Base-by-base conservation (phyloP, 495 filamentous ascomycete genomes). In the Hapsidospora chrysogenum region DNA sequence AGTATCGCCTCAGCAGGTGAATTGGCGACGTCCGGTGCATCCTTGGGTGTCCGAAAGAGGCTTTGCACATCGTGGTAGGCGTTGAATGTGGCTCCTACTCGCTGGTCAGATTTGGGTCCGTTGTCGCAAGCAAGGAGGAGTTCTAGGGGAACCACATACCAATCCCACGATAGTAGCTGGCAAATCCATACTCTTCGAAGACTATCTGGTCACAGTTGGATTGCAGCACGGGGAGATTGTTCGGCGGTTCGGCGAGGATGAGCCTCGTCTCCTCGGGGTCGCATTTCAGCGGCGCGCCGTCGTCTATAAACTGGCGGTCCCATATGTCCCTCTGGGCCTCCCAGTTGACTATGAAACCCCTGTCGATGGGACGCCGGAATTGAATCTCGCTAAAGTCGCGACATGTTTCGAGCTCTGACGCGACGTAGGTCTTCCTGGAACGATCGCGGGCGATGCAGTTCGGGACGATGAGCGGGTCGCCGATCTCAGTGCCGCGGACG, bases 131-230 rank as follows among this genome's bases (percentile, higher is more conserved):
- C 4, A 25, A 28, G 14, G 9, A 10, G 18, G 17, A 48, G 31
- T 15, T 31, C 45, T 48, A 49, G 67, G 9, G 8, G 14, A 5
- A 11, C 17, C 4, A 33, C 74, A 50, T 42, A 78, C 78, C 77
- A 38, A 82, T 54, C 45, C 68, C 76, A 32, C 89, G 69, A 38
- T 74, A 76, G 54, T 92, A 93, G 31, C 76, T 74, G 13, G 78
- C 71, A 56, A 96, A 96, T n/a, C 83, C 84, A 64, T 85, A 96
- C 51, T 96, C 86, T 50, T 99, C 89, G 61, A 96, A 96, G 0
- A 95, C 71, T 50, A 99, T 83, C 62, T 99, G 84, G 51, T 96
- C 89, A 39, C 82, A 83, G 49, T 94, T 85, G 13, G 70, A 72
- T 55, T 95, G 87, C 35, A 99, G 57, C 8, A 68, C 61, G 3